phyloP scores from a whole-genome alignment of 768 basidiomycete species.

The Tylopilus cervinicoccineus region DNA sequence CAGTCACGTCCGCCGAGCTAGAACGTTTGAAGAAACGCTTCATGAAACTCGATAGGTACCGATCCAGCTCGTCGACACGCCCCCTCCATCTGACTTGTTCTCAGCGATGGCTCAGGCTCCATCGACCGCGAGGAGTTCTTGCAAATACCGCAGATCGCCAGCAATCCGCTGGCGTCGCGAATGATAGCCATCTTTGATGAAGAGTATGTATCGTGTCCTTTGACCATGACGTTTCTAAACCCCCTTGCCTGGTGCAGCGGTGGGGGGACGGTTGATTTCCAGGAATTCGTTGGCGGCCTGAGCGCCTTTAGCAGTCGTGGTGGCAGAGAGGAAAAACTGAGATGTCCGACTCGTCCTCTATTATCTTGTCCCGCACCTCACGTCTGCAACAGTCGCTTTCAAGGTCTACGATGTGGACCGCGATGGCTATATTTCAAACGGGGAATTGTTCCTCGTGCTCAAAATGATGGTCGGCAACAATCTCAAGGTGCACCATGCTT shows the following conservation, averaged over 20 bases:
- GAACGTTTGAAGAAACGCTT: constrained; percentile 97
- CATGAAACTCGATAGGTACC: constrained; percentile 96
- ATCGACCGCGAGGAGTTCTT: constrained; percentile 99
- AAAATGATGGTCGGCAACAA: constrained; percentile 99
- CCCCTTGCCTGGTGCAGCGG: constrained; percentile 54
- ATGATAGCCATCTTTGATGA: constrained; percentile 99
- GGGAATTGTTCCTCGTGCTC: constrained; percentile 94
- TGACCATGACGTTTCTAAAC: neutral
- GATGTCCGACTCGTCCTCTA: constrained; percentile 56
- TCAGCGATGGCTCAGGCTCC: constrained; percentile 92
- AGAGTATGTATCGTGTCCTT: constrained; percentile 61
- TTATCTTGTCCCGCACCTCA: neutral
- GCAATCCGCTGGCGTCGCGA: constrained; percentile 91
- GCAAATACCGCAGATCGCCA: constrained; percentile 98
- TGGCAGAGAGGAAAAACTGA: constrained; percentile 93
- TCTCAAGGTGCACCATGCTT: constrained; percentile 63
- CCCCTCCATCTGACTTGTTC: neutral
- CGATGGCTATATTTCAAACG: constrained; percentile 97
- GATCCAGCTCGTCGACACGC: neutral
- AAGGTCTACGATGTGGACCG: constrained; percentile 99
- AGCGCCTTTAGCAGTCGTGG: constrained; percentile 98
- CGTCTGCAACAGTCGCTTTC: constrained; percentile 75
- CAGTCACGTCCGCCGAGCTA: constrained; percentile 93
- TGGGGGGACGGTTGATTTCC: constrained; percentile 97
- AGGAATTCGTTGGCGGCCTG: constrained; percentile 96